These are phyloP conservation scores for Taphrina deformans DNA, from an alignment of 1,139 yeast genomes.

Conservation along the genomic window DNA sequence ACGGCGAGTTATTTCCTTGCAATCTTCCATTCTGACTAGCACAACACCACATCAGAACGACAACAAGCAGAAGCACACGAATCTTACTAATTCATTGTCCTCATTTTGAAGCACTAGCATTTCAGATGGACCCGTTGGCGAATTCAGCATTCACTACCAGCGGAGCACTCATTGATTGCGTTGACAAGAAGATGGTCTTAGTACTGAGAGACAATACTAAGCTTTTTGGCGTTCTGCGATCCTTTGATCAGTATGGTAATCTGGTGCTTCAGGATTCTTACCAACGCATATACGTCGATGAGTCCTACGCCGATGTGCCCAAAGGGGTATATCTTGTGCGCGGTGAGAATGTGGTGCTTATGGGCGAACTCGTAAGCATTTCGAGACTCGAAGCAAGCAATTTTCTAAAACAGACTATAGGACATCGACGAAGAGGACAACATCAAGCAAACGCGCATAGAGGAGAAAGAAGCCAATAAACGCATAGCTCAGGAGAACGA, in stretches of 20 bases:
- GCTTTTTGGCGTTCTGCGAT: conserved; percentile 84
- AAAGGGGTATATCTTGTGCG: conserved; percentile 86
- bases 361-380: conserved; percentile 68
- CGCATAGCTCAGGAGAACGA: conserved; percentile 49
- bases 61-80: too few species aligned
- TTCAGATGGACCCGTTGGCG: conserved; percentile 27
- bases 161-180: conserved; percentile 91
- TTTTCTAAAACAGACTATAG: conserved; percentile 1
- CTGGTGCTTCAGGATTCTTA: conserved; percentile 86
- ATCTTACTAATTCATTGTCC: too few species aligned
- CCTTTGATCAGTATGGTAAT: conserved; percentile 88
- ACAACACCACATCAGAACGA: too few species aligned
- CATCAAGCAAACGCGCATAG: conserved; percentile 59
- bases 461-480: conserved; percentile 60
- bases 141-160: conserved; percentile 77
- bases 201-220: conserved; percentile 87
- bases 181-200: conserved; percentile 79
- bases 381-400: not conserved
- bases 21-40: too few species aligned
- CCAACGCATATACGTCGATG: conserved; percentile 73
- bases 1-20: too few species aligned
- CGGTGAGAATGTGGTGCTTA: conserved; percentile 95
- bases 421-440: conserved; percentile 85
- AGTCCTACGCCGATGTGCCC: conserved; percentile 68
- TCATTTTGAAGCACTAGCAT: too few species aligned